Evolutionary conservation across 208 protist species (phyloP).

Genomic region (Crithidia acanthocephali): DNA sequence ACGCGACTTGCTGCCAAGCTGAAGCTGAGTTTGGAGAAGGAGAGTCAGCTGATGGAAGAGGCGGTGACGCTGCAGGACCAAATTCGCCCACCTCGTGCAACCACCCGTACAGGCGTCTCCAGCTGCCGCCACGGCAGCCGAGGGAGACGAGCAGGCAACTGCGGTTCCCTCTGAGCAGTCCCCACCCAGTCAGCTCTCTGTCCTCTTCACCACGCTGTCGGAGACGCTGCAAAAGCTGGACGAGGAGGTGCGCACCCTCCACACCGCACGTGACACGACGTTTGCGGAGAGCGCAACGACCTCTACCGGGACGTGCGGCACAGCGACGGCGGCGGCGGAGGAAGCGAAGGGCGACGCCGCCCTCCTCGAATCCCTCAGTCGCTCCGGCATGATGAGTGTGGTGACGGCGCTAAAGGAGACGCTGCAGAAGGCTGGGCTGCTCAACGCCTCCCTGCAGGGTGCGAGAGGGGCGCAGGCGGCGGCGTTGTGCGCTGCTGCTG

Average conservation of each 20-base stretch:
- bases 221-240: constrained; percentile 9
- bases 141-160: not conserved
- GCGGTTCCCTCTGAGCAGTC: not conserved
- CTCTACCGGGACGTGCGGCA: not conserved
- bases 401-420: constrained; percentile 29
- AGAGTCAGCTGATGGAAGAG: constrained; percentile 45
- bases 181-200: not conserved
- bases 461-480: constrained; percentile 4
- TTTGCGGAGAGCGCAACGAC: not conserved
- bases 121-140: not conserved
- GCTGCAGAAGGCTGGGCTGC: constrained; percentile 24
- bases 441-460: constrained; percentile 11
- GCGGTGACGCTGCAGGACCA: constrained; percentile 47
- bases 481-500: constrained; percentile 18
- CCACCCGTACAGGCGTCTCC: no score
- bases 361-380: constrained; percentile 25
- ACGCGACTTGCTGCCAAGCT: constrained; percentile 41
- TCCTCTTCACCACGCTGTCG: constrained; percentile 3
- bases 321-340: not conserved
- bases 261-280: not conserved
- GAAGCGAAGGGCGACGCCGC: not conserved
- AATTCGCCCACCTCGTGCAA: constrained; percentile 37
- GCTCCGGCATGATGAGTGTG: constrained; percentile 34
- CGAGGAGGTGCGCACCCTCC: constrained; percentile 10
- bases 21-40: constrained; percentile 41